Percentiles rank a stretch among this genome's conserved stretches.
phyloP scores from a whole-genome alignment of 2,329 filamentous ascomycete species.

The Hypomyces rosellus region DNA sequence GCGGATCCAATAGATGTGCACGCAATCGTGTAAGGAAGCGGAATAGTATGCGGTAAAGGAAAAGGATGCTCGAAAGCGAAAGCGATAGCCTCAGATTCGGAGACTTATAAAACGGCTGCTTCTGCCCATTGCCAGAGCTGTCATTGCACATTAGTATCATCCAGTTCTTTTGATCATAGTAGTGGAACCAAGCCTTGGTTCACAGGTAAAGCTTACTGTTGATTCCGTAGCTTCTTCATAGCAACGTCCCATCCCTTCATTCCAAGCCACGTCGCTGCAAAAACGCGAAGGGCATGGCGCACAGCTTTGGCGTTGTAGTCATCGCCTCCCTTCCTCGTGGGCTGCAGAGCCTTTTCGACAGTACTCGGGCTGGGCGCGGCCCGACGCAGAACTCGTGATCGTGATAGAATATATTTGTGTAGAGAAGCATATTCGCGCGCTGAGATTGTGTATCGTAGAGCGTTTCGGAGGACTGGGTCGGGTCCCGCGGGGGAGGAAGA shows the following conservation, averaged over 20 bases:
- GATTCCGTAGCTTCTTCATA: conserved; percentile 39
- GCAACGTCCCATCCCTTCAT: conserved; percentile 58
- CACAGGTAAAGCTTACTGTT: conserved; percentile 33
- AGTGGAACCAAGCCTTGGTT: too few relatives aligned
- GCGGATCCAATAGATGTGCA: conserved; percentile 69
- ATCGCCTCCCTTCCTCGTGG: conserved; percentile 36
- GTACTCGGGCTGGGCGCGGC: conserved; percentile 49
- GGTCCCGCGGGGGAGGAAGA: conserved; percentile 12
- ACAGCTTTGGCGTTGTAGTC: conserved; percentile 66
- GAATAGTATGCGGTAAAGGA: conserved; percentile 83
- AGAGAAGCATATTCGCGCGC: conserved; percentile 80
- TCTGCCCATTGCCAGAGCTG: conserved; percentile 26
- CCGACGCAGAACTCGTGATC: conserved; percentile 52
- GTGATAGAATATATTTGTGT: conserved; percentile 75
- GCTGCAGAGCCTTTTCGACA: conserved; percentile 38
- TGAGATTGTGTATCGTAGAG: conserved; percentile 78
- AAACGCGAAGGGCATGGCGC: conserved; percentile 64
- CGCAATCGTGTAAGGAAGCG: conserved; percentile 82
- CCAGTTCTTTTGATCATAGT: not conserved
- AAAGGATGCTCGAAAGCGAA: conserved; percentile 76
- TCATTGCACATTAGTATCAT: conserved; percentile 4
- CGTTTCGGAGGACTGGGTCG: conserved; percentile 75
- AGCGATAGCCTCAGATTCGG: conserved; percentile 71
- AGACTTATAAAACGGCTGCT: conserved; percentile 54
- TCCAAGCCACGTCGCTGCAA: conserved; percentile 55